Base-by-base conservation (phyloP, 331 rosid genomes). In the Saraca asoca region DNA sequence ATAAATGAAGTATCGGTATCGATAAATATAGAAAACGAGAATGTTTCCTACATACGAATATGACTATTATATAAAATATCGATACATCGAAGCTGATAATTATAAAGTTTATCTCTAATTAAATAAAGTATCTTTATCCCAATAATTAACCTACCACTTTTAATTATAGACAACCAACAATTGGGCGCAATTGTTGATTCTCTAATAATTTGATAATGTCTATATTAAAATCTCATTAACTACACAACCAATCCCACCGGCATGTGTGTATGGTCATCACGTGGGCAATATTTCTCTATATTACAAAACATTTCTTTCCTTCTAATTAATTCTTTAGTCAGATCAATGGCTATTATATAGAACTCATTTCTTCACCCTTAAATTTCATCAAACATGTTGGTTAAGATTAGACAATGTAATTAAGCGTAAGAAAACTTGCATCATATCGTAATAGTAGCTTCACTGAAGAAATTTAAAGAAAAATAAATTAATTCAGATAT, bases 221-320 rank as follows among this genome's bases (percentile, higher is more conserved):
- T 68, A 68, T 64, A 60, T 73, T 81, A 68, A 79, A 58, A 69
- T 42, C 53, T 69, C 82, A 79, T 79, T 69, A 49, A 81, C 71
- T 75, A 59, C 80, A 64, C 84, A 69, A 72, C 84, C 70, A 70
- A 24, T 79, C 61, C 78, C 79, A 69, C 78, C 80, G 68, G 78
- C 75, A 45, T 42, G 38, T 48, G 65, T 70, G 71, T 48, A 70
- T 70, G 71, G 70, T 69, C 77, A 58, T 77, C 77, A 56, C 79
- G 76, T 71, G 81, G 71, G 75, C 81, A 56, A 55, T 55, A 66
- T 52, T 71, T 66, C 20, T 65, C 53, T 69, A 24, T n/a, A n/a
- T n/a, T 14, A 53, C 39, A 70, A 64, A 45, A 58, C 39, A 18
- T 60, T 61, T 18, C n/a, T 53, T 41, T 59, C 66, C 53, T 68